Evolutionary conservation across 2,329 filamentous ascomycete species (phyloP).

Genomic region (Blumeria graminis): DNA sequence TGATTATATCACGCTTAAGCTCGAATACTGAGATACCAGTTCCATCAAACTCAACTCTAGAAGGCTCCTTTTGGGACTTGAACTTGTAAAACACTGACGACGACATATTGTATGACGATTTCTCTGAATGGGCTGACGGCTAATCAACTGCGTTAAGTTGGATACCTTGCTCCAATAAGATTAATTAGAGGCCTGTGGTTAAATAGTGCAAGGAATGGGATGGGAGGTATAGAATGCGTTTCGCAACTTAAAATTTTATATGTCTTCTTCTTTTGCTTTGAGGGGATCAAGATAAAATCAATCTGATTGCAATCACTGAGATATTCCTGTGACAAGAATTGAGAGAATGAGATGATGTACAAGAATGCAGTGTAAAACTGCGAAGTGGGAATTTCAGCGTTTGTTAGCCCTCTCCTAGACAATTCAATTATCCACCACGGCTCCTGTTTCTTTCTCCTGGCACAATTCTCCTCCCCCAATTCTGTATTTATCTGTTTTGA

Average conservation of each 20-base stretch:
- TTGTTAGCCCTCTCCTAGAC: conserved; percentile 11
- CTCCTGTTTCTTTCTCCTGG: background rate
- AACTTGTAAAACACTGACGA: conserved; percentile 99
- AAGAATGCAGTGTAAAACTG: conserved; percentile 4
- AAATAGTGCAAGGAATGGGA: no score
- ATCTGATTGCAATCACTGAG: background rate
- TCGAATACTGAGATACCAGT: conserved; percentile 97
- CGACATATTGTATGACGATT: conserved; percentile 11
- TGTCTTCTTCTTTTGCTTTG: background rate
- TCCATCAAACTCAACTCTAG: conserved; percentile 86
- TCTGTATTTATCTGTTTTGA: background rate
- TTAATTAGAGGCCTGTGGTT: no score
- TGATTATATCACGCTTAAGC: conserved; percentile 95
- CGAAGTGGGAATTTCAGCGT: conserved; percentile 10
- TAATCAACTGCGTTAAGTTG: no score
- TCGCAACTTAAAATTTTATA: background rate
- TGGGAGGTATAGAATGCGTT: no score
- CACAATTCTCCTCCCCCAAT: background rate
- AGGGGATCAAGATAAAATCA: background rate
- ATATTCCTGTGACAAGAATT: background rate
- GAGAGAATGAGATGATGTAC: background rate
- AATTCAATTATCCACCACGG: conserved; percentile 8
- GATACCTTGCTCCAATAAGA: no score
- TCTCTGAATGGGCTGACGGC: no score
- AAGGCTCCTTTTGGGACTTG: conserved; percentile 93